Percentiles rank a stretch among this genome's conserved stretches.
Evolutionary conservation across 306 rosid genomes (phyloP).

Genomic region (Trifolium pratense): DNA sequence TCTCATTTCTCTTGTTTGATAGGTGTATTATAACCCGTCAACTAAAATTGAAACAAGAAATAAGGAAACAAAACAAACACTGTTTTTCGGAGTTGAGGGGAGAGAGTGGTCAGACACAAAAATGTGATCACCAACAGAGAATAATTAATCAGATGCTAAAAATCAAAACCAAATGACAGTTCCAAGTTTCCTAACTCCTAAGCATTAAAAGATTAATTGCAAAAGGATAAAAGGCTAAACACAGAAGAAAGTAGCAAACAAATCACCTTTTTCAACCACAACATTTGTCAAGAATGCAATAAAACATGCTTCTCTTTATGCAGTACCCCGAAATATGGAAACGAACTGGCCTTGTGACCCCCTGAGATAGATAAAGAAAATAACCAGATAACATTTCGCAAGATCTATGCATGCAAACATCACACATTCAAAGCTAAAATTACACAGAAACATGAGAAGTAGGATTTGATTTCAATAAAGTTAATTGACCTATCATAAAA

Average conservation of each 20-base stretch:
- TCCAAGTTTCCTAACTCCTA: not conserved
- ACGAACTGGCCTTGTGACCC: slow-evolving; percentile 19
- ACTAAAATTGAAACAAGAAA: no score
- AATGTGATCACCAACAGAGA: not conserved
- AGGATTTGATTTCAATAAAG: not conserved
- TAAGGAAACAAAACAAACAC: no score
- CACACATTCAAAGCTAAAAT: not conserved
- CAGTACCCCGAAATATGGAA: slow-evolving; percentile 82
- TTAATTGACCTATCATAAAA: no score
- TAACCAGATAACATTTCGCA: slow-evolving; percentile 3
- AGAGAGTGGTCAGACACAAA: no score
- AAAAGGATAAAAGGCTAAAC: not conserved
- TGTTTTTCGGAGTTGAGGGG: no score
- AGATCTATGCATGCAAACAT: slow-evolving; percentile 16
- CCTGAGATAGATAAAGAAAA: not conserved
- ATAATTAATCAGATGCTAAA: slow-evolving; percentile 8
- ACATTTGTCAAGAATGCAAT: slow-evolving; percentile 73
- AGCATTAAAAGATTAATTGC: slow-evolving; percentile 4
- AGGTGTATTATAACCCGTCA: no score
- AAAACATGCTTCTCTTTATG: slow-evolving; percentile 89
- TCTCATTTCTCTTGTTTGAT: no score
- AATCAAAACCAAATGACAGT: slow-evolving; percentile 27
- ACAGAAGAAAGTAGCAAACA: slow-evolving; percentile 22
- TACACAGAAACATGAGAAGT: not conserved
- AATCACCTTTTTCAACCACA: slow-evolving; percentile 80